These are phyloP conservation scores for Porcisia deanei DNA, from an alignment of 208 protist genomes.

Conservation along the genomic window DNA sequence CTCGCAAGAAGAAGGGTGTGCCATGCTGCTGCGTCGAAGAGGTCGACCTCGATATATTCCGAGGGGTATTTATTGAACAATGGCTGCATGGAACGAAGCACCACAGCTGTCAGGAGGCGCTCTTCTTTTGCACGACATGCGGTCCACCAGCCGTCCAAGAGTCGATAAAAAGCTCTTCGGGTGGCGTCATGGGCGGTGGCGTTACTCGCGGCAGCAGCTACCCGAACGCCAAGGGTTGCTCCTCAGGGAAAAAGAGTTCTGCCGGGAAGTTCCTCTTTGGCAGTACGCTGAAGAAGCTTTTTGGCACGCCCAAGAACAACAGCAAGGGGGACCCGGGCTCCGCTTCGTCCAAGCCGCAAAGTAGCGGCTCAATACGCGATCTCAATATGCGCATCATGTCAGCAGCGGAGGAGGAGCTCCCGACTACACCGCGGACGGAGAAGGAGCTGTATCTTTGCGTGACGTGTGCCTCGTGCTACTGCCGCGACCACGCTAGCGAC, in stretches of 20 bases:
- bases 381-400: constrained; percentile 20
- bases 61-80: constrained; percentile 46
- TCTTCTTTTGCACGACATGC: constrained; percentile 52
- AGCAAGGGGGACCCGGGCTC: constrained; percentile 26
- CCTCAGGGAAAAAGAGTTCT: constrained; percentile 22
- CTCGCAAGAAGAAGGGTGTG: constrained; percentile 31
- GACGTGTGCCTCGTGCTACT: constrained; percentile 74
- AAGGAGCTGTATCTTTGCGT: constrained; percentile 73
- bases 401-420: constrained; percentile 49
- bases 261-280: constrained; percentile 20
- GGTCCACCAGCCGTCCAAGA: constrained; percentile 40
- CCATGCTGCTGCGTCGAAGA: constrained; percentile 44
- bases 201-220: not conserved
- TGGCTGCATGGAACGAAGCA: constrained; percentile 40
- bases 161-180: constrained; percentile 10
- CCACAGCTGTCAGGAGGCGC: constrained; percentile 31
- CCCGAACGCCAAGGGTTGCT: not conserved
- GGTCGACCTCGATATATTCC: constrained; percentile 46
- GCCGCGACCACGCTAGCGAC: constrained; percentile 49
- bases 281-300: constrained; percentile 32
- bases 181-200: constrained; percentile 2
- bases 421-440: constrained; percentile 44
- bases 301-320: constrained; percentile 20
- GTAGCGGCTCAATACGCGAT: constrained; percentile 15
- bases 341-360: not conserved